Base-by-base conservation (phyloP, 163 green algal species). In the Chlorella variabilis region DNA sequence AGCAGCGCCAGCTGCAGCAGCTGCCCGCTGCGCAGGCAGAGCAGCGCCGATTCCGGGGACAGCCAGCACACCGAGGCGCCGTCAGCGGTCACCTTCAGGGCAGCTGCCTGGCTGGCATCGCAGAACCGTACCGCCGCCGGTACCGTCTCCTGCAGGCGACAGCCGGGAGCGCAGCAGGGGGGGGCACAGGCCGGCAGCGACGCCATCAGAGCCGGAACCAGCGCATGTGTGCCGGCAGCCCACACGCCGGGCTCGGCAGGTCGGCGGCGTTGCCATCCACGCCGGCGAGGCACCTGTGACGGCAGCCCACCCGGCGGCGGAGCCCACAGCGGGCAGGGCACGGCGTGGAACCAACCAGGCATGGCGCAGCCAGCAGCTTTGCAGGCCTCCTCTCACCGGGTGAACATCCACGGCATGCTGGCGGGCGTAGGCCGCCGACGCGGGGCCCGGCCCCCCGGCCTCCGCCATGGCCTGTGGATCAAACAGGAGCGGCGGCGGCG, bases 21-120 rank as follows among this genome's bases (percentile, higher is more conserved):
- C 82, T 93, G 88, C 13, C 94, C 94, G 42, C 83, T 89, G 73
- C 90, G 90, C 33, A 95, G 75, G 29, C 80, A 87, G 33, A 98
- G 74, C 62, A 97, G 67, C 4, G 91, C 86, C 0, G 80, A 78
- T 17, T 85, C 49, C 7, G 78, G 59, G 18, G 84, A 77, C 18
- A 97, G 48, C 92, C 93, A 96, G 36, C 76, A 86, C 0, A 81
- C 77, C 1, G 78, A 29, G 8, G 90, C 87, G 7, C 51, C 86
- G 31, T 89, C 86, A 2, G 89, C 82, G n/a, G 94, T 91, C 17
- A 86, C 39, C 63, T 86, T 81, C 2, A 87, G 70, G 23, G 76
- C 75, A 29, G 18, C 69, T 34, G 73, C 73, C 25, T 62, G 68
- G n/a, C 51, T 62, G 20, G 45, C 7, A 41, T 86, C 88, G n/a